Base-by-base conservation (phyloP, 169 alveolate species). In the Eimeria sp. region DNA sequence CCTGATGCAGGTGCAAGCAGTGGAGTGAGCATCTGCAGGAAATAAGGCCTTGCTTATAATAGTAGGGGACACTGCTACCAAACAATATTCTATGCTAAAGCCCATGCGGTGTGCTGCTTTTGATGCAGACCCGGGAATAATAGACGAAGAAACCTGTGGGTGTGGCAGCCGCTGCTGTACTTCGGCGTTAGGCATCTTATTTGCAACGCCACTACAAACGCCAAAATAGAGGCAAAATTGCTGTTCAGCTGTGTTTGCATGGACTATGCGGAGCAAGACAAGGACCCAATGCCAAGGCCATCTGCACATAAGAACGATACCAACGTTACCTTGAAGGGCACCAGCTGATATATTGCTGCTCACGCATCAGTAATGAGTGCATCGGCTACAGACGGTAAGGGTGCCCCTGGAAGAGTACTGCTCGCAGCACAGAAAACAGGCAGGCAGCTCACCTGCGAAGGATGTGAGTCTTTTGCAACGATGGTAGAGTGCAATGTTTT, bases 81-180 rank as follows among this genome's bases (percentile, higher is more conserved):
- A 74, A 9, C 56, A 40, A 6, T 20, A 6, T 0, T 14, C 16
- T 33, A 40, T 40, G 20, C 13, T 13, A 20, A 4, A 11, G 54
- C 18, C 56, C 33, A 23, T 74, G 83, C 33, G 33, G 16, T 20
- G 20, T 40, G 62, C 30, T 78, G 88, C 30, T 46, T 78, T 78
- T 52, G 68, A 0, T 78, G 68, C 88, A 78, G 88, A 30, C 62
- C 14, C 8, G 49, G 71, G 27, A 10, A 14, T 10, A 4, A 78
- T 78, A 78, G 88, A 78, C 49, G 88, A 78, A 30, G 88, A 78
- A 25, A 78, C 66, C 4, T 78, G 88, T 78, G 49, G 49, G 88
- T 78, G 71, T 1, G 25, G 18, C 37, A 18, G 54, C 25, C 56
- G 1, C 33, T 8, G 23, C 54, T 2, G 43, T 18, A 74, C 56